Evolutionary conservation across 495 filamentous ascomycete species (phyloP).

Genomic region (Staphylotrichum longicolle): DNA sequence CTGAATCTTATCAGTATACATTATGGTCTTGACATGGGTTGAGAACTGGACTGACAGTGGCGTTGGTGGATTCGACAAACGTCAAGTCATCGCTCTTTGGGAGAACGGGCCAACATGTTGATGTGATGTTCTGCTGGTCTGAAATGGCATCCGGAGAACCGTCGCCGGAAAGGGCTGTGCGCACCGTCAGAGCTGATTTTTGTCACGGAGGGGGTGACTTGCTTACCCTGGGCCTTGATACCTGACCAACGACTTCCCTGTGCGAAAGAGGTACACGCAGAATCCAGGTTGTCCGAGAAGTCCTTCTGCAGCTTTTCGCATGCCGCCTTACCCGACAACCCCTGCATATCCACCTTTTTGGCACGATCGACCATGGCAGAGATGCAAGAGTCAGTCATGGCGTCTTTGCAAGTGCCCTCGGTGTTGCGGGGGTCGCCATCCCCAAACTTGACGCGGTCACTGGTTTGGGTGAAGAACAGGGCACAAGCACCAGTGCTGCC

Average conservation of each 20-base stretch:
- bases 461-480: conserved; percentile 13
- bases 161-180: conserved; percentile 4
- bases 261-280: not conserved
- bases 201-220: too few species aligned
- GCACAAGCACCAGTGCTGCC: conserved; percentile 4
- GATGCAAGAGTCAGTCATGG: conserved; percentile 1
- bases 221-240: not conserved
- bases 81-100: conserved; percentile 11
- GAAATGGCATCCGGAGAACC: conserved; percentile 4
- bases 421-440: not conserved
- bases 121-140: not conserved
- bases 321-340: not conserved
- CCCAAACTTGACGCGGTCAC: conserved; percentile 2
- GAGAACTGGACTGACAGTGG: not conserved
- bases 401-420: conserved; percentile 1
- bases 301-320: conserved; percentile 9
- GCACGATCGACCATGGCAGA: conserved; percentile 5
- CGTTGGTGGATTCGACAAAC: not conserved
- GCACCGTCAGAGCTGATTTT: not conserved
- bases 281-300: conserved; percentile 7
- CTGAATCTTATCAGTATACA: not conserved
- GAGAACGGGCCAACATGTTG: conserved; percentile 15
- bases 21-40: too few species aligned
- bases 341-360: conserved; percentile 1
- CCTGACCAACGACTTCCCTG: not conserved